phyloP scores from a whole-genome alignment of 2,329 filamentous ascomycete species.

The Coniochaeta prunicola region DNA sequence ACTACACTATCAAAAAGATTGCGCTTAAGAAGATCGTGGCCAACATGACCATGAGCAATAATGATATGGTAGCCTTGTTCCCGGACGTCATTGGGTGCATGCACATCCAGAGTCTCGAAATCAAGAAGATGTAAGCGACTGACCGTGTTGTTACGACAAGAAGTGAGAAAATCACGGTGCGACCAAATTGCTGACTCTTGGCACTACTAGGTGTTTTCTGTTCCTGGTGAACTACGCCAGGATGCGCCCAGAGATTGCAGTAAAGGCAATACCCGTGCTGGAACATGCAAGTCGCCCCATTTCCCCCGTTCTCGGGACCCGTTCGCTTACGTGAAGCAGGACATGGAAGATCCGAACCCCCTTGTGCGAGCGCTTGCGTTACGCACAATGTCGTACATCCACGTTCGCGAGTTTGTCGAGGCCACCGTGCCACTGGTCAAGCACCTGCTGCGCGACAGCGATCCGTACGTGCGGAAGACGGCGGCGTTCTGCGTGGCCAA shows the following conservation, averaged over 20 bases:
- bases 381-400: slow-evolving; percentile 94
- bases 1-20: slow-evolving; percentile 90
- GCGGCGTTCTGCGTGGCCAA: slow-evolving; percentile 95
- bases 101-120: slow-evolving; percentile 88
- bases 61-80: slow-evolving; percentile 97
- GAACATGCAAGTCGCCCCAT: slow-evolving; percentile 53
- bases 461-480: slow-evolving; percentile 96
- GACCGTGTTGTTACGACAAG: not conserved
- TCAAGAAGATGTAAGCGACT: slow-evolving; percentile 89
- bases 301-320: not conserved
- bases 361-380: slow-evolving; percentile 86
- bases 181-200: slow-evolving; percentile 4
- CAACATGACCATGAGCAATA: slow-evolving; percentile 99
- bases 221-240: slow-evolving; percentile 96
- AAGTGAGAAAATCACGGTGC: not conserved
- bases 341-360: slow-evolving; percentile 90
- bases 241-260: slow-evolving; percentile 85
- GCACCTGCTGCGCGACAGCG: slow-evolving; percentile 71
- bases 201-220: slow-evolving; percentile 75
- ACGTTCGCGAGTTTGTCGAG: slow-evolving; percentile 92
- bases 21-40: slow-evolving; percentile 98
- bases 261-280: slow-evolving; percentile 86
- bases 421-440: slow-evolving; percentile 81
- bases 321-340: slow-evolving; percentile 42
- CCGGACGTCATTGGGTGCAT: slow-evolving; percentile 94